Base-by-base conservation (phyloP, 257 asterid species). In the Plantago elongata region DNA sequence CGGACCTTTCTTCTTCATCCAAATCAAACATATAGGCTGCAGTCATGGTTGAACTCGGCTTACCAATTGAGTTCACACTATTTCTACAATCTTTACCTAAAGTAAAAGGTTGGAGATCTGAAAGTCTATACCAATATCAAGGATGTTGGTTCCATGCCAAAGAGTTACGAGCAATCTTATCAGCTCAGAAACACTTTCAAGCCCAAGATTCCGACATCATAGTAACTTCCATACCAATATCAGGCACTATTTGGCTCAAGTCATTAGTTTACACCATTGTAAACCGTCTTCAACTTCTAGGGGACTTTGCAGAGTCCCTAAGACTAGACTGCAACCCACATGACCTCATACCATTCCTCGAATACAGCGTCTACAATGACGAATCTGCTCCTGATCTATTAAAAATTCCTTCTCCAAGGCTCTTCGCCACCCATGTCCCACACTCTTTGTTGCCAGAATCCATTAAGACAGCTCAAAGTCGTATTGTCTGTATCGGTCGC, bases 211-310 rank as follows among this genome's bases (percentile, higher is more conserved):
- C 67, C 8, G 65, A 75, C 51, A 42, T 63, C 7, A 54, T 75
- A 15, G 40, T 71, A 3, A 69, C 77, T 3, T 67, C 69, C 34
- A 43, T 64, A 64, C 81, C 81, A 0, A 76, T 68, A 76, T 37
- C 75, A 14, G 73, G 78, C 5, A 72, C 81, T 38, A 76, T 73
- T 22, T 72, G 78, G 77, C 54, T 76, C 11, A 76, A 72, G 38
- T 69, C 73, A 43, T 70, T 76, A 13, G 13, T 47, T 3, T 76
- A 71, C 51, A 71, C 68, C 44, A 59, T 75, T 13, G 16, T 61
- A 45, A 67, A 71, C 45, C 68, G 73, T 22, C 27, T 1, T 22
- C 37, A 51, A 54, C 12, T 3, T 30, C 8, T 14, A 37, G 10
- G 2, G 67, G 12, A 14, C 54, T 27, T 51, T 45, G 7, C 44